A percentile compares a stretch with the other conserved stretches of the same genome.
phyloP scores from a whole-genome alignment of 305 asterid species.

The Vinca major region DNA sequence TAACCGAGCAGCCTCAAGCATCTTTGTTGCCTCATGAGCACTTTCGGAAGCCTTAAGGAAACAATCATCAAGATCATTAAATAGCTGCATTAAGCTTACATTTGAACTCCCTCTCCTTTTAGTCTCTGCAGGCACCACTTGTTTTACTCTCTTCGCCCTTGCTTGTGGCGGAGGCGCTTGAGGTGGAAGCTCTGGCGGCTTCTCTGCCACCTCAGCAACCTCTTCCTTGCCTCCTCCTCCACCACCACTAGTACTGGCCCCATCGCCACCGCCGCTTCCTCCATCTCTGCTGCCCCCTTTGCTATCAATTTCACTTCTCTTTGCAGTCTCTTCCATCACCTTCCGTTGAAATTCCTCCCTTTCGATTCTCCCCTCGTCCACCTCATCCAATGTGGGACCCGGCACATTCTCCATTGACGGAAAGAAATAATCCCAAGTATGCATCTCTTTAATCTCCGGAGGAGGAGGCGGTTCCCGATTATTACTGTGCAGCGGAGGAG shows the following conservation, averaged over 20 bases:
- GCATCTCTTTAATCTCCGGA: slow-evolving; percentile 29
- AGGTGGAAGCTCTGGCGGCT: slow-evolving; percentile 42
- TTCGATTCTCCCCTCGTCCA: slow-evolving; percentile 44
- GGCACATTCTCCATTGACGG: slow-evolving; percentile 48
- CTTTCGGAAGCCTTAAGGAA: slow-evolving; percentile 88
- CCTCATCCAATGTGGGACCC: slow-evolving; percentile 58
- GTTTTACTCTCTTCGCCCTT: slow-evolving; percentile 56
- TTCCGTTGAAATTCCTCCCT: slow-evolving; percentile 57
- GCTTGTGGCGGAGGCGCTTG: slow-evolving; percentile 21
- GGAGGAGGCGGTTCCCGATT: slow-evolving; percentile 30
- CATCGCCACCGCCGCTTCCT: slow-evolving; percentile 7
- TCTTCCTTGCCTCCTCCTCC: slow-evolving; percentile 28
- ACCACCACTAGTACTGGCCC: slow-evolving; percentile 21
- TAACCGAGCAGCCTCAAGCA: slow-evolving; percentile 94
- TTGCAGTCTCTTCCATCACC: slow-evolving; percentile 48
- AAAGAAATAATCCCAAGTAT: slow-evolving; percentile 69
- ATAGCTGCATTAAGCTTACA: slow-evolving; percentile 49
- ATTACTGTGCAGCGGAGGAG: slow-evolving; percentile 12
- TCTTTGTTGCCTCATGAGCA: slow-evolving; percentile 83
- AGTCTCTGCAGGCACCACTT: slow-evolving; percentile 37
- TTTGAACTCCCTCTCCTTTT: slow-evolving; percentile 35
- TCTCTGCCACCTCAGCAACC: slow-evolving; percentile 40
- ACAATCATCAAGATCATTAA: slow-evolving; percentile 74
- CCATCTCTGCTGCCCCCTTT: slow-evolving; percentile 3
- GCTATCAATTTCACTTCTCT: slow-evolving; percentile 39